Evolutionary conservation across 2,329 filamentous ascomycete genomes (phyloP).

Genomic region (Exophiala spinifera): DNA sequence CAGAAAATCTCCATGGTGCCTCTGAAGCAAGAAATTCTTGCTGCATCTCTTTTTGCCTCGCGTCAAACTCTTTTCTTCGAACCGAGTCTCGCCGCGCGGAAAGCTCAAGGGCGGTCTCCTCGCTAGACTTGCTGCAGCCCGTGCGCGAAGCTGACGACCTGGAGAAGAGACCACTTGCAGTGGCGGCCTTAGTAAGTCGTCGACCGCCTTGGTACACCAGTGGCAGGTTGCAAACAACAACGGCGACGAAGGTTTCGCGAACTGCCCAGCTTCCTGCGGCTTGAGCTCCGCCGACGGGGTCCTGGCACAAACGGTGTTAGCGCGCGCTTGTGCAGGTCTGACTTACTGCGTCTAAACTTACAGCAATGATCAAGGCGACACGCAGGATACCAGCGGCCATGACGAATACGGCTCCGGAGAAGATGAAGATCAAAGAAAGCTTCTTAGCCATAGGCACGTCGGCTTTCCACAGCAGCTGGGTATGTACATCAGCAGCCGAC

Average conservation of each 20-base stretch:
- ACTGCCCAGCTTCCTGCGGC: slow-evolving; percentile 45
- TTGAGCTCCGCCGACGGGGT: slow-evolving; percentile 39
- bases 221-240: slow-evolving; percentile 43
- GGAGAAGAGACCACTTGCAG: slow-evolving; percentile 2
- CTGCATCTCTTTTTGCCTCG: not conserved
- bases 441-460: slow-evolving; percentile 52
- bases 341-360: slow-evolving; percentile 19
- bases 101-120: slow-evolving; percentile 9
- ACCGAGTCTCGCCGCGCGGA: not conserved
- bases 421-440: slow-evolving; percentile 52
- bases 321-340: not conserved
- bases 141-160: slow-evolving; percentile 4
- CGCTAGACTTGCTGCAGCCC: slow-evolving; percentile 13
- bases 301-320: slow-evolving; percentile 23
- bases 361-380: slow-evolving; percentile 50
- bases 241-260: slow-evolving; percentile 46
- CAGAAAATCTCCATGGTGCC: not conserved
- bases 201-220: slow-evolving; percentile 39
- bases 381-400: slow-evolving; percentile 55
- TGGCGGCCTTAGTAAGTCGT: not conserved
- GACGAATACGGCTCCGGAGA: slow-evolving; percentile 56
- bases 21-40: not conserved
- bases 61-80: not conserved
- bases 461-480: slow-evolving; percentile 53
- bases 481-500: not conserved